phyloP scores from a whole-genome alignment of 768 basidiomycete genomes.

The Suillus fuscotomentosus region DNA sequence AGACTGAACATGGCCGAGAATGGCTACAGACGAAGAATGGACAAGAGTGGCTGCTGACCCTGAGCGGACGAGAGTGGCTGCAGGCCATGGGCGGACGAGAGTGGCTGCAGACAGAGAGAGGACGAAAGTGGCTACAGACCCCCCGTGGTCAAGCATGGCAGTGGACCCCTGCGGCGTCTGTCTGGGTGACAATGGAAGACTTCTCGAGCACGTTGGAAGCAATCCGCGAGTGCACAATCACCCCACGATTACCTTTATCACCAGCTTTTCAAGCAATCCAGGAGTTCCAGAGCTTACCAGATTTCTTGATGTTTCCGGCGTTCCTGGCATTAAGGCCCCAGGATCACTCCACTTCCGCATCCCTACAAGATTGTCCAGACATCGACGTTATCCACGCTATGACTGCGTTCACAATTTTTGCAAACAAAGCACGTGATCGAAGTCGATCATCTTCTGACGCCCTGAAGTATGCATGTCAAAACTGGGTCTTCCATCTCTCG shows the following conservation, averaged over 20 bases:
- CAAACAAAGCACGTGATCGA: background rate
- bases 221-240: background rate
- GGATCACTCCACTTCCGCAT: background rate
- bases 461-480: background rate
- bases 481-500: background rate
- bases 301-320: background rate
- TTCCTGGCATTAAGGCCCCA: background rate
- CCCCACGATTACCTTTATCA: background rate
- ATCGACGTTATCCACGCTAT: background rate
- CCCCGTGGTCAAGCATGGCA: background rate
- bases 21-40: background rate
- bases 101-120: background rate
- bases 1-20: background rate
- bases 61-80: background rate
- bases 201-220: background rate
- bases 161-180: background rate
- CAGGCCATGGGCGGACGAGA: background rate
- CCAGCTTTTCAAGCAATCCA: background rate
- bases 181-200: background rate
- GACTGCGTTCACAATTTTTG: background rate
- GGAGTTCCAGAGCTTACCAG: background rate
- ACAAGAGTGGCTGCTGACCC: background rate
- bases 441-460: background rate
- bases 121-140: background rate
- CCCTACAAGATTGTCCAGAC: background rate